phyloP scores from a whole-genome alignment of 768 basidiomycete genomes.

The Psilocybe cyanescens region DNA sequence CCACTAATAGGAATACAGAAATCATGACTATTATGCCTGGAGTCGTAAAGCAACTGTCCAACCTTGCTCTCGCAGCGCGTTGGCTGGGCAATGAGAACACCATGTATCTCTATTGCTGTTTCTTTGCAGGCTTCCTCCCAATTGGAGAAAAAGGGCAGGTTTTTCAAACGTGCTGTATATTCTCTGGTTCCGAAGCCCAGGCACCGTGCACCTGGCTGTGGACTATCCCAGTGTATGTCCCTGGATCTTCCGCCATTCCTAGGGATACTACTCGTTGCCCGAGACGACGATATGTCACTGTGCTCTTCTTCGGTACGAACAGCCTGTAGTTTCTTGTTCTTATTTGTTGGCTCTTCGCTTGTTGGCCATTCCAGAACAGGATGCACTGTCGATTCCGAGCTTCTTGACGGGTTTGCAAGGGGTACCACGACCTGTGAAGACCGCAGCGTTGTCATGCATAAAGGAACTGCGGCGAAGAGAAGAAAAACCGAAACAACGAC shows the following conservation, averaged over 20 bases:
- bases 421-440: conserved; percentile 1
- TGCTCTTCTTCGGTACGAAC: not conserved
- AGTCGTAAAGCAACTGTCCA: not conserved
- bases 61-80: conserved; percentile 33
- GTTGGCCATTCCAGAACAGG: not conserved
- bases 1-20: conserved; percentile 22
- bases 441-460: conserved; percentile 19
- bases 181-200: conserved; percentile 30
- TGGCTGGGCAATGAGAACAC: conserved; percentile 24
- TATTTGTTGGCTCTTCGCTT: not conserved
- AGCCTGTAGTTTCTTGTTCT: not conserved
- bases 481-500: conserved; percentile 29
- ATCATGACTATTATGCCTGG: not conserved
- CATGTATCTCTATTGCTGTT: conserved; percentile 31
- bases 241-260: not conserved
- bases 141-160: conserved; percentile 29
- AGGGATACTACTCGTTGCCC: not conserved
- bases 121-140: conserved; percentile 29
- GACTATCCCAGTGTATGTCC: conserved; percentile 28
- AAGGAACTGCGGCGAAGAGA: conserved; percentile 28
- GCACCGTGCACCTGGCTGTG: conserved; percentile 26
- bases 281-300: not conserved
- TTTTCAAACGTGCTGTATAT: conserved; percentile 32
- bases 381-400: not conserved
- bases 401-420: not conserved